Evolutionary conservation across 2,329 filamentous ascomycete species (phyloP).

Genomic region (Trichoderma arundinaceum): DNA sequence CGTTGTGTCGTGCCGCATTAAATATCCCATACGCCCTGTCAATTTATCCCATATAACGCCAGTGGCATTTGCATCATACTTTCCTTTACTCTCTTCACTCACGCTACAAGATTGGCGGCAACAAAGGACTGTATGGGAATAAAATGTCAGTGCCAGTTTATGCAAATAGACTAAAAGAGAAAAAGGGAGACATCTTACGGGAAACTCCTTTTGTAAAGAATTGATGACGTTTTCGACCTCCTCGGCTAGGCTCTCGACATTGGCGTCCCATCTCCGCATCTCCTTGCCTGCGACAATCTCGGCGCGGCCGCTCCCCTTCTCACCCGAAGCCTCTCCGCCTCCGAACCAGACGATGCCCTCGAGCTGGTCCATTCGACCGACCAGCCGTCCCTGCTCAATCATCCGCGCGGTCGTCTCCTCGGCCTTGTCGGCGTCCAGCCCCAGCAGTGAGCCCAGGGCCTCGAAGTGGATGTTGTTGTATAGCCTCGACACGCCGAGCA

Average conservation of each 20-base stretch:
- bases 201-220: constrained; percentile 79
- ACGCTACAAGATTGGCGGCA: constrained; percentile 56
- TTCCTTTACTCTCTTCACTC: constrained; percentile 21
- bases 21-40: constrained; percentile 26
- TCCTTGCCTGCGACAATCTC: constrained; percentile 69
- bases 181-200: constrained; percentile 51
- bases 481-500: constrained; percentile 80
- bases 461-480: constrained; percentile 80
- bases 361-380: constrained; percentile 93
- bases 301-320: constrained; percentile 70
- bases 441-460: constrained; percentile 76
- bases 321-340: constrained; percentile 69
- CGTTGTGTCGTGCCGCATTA: constrained; percentile 10
- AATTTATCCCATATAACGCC: constrained; percentile 18
- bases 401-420: constrained; percentile 92
- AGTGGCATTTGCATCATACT: not conserved
- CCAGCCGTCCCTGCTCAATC: constrained; percentile 91
- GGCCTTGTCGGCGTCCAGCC: constrained; percentile 77
- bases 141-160: not conserved
- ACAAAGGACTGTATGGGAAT: constrained; percentile 57
- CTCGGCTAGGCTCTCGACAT: constrained; percentile 84
- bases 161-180: constrained; percentile 21
- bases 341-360: constrained; percentile 88
- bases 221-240: constrained; percentile 88
- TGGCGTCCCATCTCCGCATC: constrained; percentile 85